Evolutionary conservation across 192 early-diverging fungal genomes (phyloP), one percentile per base, ranked within the genome.

Genomic region (Funneliformis mosseae): DNA sequence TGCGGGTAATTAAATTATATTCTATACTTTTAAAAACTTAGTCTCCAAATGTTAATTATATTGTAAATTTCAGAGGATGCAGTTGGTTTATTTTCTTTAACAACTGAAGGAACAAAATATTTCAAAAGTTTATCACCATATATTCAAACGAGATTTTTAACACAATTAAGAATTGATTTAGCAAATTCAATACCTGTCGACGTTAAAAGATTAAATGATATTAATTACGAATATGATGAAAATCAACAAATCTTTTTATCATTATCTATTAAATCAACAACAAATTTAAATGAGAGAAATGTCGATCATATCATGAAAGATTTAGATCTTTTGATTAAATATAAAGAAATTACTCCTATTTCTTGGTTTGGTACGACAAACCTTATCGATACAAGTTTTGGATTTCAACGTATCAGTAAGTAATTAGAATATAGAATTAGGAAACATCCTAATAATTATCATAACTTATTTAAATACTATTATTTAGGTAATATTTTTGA

Each of bases 271-370:
- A 66, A 66, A 66, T 12, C 71, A 27, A 48, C 71, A 10, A 10
- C 33, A 18, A n/a, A 14, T 73, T 11, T 3, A 46, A 12, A 25
- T 23, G 71, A 46, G 25, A 7, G 23, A 28, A 50, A n/a, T 41
- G 71, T 45, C 1, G 9, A 46, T 1, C 12, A 4, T 14, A 50
- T 74, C 10, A 25, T 74, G 12, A 33, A 74, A 42, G 71, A 74
- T 28, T 48, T 74, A 21, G 23, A 42, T 14, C 21, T 42, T 43
- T 42, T 73, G 71, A 74, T 74, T 25, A 74, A 74, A 28, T 23
- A 50, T 6, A 74, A 74, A 18, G 71, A 33, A 33, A 27, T 23
- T 27, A 74, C 39, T 5, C 38, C 45, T 9, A 25, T 74, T 48
- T 74, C 41, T 2, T 25, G 23, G 14, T 23, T 8, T 16, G 6